These are phyloP conservation scores for Dactylorhiza incarnata DNA, from an alignment of 106 monocot species.

Conservation along the genomic window DNA sequence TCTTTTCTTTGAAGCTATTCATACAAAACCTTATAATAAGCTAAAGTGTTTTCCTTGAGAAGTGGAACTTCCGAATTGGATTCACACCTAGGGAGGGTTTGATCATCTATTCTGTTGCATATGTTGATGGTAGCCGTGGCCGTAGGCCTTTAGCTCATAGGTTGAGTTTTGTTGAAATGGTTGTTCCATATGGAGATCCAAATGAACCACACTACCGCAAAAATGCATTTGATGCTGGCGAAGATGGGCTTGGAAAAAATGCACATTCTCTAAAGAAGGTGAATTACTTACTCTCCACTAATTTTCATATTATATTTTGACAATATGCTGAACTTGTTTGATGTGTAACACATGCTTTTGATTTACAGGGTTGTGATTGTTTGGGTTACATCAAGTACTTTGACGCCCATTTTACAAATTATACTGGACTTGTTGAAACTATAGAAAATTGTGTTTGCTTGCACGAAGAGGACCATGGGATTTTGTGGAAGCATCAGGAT, in stretches of 20 bases:
- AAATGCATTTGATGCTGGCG: constrained; percentile 99
- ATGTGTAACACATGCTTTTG: background rate
- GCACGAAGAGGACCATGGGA: too few species aligned
- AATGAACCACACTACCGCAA: constrained; percentile 96
- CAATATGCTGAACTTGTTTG: background rate
- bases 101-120: constrained; percentile 92
- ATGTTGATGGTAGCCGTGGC: constrained; percentile 89
- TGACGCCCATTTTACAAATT: too few species aligned
- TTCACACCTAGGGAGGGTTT: constrained; percentile 96
- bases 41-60: background rate
- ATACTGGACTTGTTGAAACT: too few species aligned
- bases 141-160: constrained; percentile 84
- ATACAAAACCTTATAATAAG: background rate
- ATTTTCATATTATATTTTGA: background rate
- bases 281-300: background rate
- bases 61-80: constrained; percentile 98
- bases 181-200: too few species aligned
- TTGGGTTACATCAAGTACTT: too few species aligned
- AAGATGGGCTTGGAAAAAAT: constrained; percentile 97
- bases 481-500: constrained; percentile 99
- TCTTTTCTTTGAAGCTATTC: too few species aligned
- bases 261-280: constrained; percentile 96
- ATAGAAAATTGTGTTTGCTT: too few species aligned
- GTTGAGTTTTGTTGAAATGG: constrained; percentile 97
- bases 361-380: constrained; percentile 78